Evolutionary conservation across 257 asterid species (phyloP).

Genomic region (Prunella vulgaris): DNA sequence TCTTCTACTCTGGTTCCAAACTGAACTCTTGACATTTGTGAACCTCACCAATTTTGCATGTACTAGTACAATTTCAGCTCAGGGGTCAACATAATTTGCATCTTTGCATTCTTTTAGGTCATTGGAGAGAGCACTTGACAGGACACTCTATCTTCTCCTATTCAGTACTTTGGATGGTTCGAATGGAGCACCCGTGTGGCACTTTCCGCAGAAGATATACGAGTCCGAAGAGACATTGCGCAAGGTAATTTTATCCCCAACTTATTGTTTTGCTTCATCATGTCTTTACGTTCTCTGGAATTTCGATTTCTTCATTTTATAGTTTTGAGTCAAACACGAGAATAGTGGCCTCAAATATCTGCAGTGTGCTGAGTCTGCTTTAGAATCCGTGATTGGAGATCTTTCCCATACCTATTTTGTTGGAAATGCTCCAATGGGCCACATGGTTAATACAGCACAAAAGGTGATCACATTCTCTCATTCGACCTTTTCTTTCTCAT

Average conservation of each 20-base stretch:
- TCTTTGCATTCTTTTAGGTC: no score
- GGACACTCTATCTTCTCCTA: constrained; percentile 83
- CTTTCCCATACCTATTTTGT: constrained; percentile 74
- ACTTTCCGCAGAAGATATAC: constrained; percentile 81
- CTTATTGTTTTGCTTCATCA: neutral
- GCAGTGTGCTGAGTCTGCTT: constrained; percentile 95
- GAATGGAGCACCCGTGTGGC: constrained; percentile 67
- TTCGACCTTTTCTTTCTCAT: neutral
- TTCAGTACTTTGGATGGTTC: constrained; percentile 62
- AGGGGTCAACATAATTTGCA: neutral
- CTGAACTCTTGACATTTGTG: neutral
- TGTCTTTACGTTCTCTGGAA: neutral
- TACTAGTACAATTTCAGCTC: neutral
- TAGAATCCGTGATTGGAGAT: constrained; percentile 76
- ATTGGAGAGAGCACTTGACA: no score
- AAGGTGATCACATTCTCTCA: constrained; percentile 38
- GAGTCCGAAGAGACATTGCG: constrained; percentile 76
- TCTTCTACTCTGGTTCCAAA: neutral
- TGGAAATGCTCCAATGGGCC: constrained; percentile 96
- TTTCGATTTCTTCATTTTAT: constrained; percentile 10
- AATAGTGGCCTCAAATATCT: constrained; percentile 16
- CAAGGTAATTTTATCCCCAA: constrained; percentile 41
- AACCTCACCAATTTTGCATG: neutral
- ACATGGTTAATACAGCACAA: no score
- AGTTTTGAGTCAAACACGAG: constrained; percentile 3